Percentiles rank a stretch among this genome's conserved stretches.
Evolutionary conservation across 208 protist species (phyloP).

Genomic region (Acanthamoeba sp.): DNA sequence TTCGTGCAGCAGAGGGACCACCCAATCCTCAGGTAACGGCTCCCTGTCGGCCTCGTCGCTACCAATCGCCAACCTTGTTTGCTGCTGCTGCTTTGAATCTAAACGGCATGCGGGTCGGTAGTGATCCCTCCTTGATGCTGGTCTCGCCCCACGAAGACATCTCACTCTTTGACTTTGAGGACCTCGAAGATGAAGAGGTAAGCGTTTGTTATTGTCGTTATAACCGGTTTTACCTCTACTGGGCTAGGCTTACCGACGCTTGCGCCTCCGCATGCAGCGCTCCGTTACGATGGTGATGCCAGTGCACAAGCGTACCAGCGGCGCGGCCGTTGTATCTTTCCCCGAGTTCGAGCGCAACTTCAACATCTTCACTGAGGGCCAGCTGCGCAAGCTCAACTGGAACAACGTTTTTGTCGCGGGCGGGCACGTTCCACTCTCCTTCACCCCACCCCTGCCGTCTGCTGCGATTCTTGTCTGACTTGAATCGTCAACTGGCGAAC

Average conservation of each 20-base stretch:
- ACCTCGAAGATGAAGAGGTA: slow-evolving; percentile 33
- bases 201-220: too few species aligned
- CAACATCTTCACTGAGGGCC: slow-evolving; percentile 34
- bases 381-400: slow-evolving; percentile 61
- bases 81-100: neutral
- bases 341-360: slow-evolving; percentile 11
- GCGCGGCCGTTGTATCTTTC: neutral
- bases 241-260: too few species aligned
- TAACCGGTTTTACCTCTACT: too few species aligned
- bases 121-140: slow-evolving; percentile 27
- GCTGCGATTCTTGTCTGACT: neutral
- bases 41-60: too few species aligned
- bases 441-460: neutral
- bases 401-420: slow-evolving; percentile 49
- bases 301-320: neutral
- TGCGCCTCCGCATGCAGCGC: neutral
- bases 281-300: slow-evolving; percentile 2
- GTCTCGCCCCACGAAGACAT: slow-evolving; percentile 4
- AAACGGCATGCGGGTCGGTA: too few species aligned
- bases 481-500: neutral
- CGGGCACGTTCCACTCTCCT: neutral
- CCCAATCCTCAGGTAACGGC: neutral
- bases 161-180: slow-evolving; percentile 18
- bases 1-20: neutral
- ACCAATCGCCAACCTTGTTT: too few species aligned